Percentiles rank a stretch among this genome's conserved stretches.
Conservation (phyloP, 2,329 filamentous ascomycete genomes). For the Thermochaetoides dissita region DNA sequence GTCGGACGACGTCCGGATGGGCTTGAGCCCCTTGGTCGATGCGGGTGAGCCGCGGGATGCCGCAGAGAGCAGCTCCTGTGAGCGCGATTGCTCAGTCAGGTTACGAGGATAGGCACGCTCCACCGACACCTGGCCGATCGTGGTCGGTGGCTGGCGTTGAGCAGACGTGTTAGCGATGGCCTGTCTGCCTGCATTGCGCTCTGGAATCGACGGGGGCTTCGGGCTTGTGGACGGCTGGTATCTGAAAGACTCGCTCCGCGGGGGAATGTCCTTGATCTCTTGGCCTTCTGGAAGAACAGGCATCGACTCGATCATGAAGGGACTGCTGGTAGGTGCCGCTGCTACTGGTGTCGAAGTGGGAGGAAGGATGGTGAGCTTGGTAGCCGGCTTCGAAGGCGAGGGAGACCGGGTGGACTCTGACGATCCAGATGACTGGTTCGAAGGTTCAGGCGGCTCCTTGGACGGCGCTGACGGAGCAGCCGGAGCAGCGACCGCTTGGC, state of each 20-base stretch:
- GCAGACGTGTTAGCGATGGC: slow-evolving; percentile 11
- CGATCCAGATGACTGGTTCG: no score
- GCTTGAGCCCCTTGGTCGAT: slow-evolving; percentile 34
- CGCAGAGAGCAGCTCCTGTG: no score
- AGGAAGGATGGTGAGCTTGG: slow-evolving; percentile 24
- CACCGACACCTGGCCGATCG: slow-evolving; percentile 26
- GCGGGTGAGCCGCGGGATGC: slow-evolving; percentile 29
- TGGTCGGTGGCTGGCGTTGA: slow-evolving; percentile 13
- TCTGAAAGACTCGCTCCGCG: background rate
- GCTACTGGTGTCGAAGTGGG: slow-evolving; percentile 16
- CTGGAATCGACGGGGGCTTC: slow-evolving; percentile 14
- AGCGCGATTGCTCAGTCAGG: slow-evolving; percentile 21
- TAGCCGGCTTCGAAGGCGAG: slow-evolving; percentile 11
- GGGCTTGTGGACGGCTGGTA: slow-evolving; percentile 6
- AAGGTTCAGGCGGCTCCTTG: slow-evolving; percentile 3
- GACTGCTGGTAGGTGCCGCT: slow-evolving; percentile 12
- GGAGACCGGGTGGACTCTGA: no score
- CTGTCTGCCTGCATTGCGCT: slow-evolving; percentile 17
- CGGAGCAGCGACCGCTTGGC: slow-evolving; percentile 1
- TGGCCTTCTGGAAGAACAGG: slow-evolving; percentile 23
- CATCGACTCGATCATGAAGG: slow-evolving; percentile 22
- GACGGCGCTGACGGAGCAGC: slow-evolving; percentile 7
- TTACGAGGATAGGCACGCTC: slow-evolving; percentile 20
- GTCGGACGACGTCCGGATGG: slow-evolving; percentile 45
- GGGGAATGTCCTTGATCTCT: slow-evolving; percentile 4